These are phyloP conservation scores for Ceratocystis eucalypticola DNA, from an alignment of 2,329 filamentous ascomycete species.

Conservation along the genomic window DNA sequence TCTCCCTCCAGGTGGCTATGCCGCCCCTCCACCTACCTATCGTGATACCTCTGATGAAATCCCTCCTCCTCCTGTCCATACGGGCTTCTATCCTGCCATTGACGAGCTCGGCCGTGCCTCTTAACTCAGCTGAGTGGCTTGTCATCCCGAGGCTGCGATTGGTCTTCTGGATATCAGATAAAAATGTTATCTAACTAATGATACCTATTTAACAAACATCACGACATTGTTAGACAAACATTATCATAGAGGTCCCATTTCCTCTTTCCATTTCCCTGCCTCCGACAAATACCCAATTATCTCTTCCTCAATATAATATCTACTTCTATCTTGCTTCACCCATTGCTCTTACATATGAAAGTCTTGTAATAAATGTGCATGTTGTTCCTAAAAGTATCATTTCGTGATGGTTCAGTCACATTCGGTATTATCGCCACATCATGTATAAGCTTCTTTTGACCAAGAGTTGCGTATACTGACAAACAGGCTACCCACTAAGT, in stretches of 20 bases:
- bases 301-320: background rate
- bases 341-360: background rate
- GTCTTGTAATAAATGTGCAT: background rate
- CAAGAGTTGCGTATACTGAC: background rate
- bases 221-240: background rate
- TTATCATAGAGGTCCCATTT: background rate
- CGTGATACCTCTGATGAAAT: too few species aligned
- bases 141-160: background rate
- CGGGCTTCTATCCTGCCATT: too few species aligned
- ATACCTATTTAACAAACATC: background rate
- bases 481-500: background rate
- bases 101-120: rapidly evolving
- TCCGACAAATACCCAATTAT: background rate
- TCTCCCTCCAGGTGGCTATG: too few species aligned
- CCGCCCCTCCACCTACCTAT: too few species aligned
- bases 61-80: too few species aligned
- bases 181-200: background rate
- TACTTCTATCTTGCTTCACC: background rate
- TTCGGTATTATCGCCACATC: background rate
- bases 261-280: background rate
- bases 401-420: background rate
- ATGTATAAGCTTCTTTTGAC: background rate
- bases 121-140: background rate
- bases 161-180: background rate
- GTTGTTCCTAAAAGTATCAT: background rate